These are phyloP conservation scores for Aspergillus oerlinghausenensis DNA, from an alignment of 2,329 filamentous ascomycete species.

Conservation along the genomic window DNA sequence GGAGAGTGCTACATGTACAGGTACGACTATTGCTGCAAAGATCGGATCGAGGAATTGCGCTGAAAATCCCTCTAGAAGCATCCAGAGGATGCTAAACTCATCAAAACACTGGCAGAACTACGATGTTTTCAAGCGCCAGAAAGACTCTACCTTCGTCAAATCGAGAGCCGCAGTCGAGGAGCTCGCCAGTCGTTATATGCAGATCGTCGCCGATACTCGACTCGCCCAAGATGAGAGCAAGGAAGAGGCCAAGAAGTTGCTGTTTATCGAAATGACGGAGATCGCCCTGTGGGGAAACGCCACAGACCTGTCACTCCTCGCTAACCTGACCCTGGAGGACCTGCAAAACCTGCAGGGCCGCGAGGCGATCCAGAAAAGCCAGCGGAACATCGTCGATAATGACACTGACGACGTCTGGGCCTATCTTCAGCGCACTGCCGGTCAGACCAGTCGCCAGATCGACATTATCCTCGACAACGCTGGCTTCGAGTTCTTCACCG, in stretches of 20 bases:
- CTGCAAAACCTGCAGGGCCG: constrained; percentile 17
- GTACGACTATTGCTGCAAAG: not conserved
- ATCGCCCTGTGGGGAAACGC: constrained; percentile 33
- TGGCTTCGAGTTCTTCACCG: constrained; percentile 18
- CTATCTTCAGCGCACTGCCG: no score
- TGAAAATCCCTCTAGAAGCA: not conserved
- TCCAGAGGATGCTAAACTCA: constrained; percentile 12
- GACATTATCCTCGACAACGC: constrained; percentile 20
- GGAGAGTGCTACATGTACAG: constrained; percentile 19
- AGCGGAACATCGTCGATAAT: constrained; percentile 10
- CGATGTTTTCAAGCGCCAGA: constrained; percentile 26
- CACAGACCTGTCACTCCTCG: constrained; percentile 28
- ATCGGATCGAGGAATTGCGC: no score
- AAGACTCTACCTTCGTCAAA: constrained; percentile 23
- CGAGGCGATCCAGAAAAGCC: constrained; percentile 10
- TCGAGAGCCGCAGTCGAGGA: constrained; percentile 23
- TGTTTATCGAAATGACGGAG: constrained; percentile 31
- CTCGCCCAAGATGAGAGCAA: not conserved
- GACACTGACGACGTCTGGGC: no score
- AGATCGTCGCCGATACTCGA: not conserved
- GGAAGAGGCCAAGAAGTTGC: constrained; percentile 21
- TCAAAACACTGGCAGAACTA: constrained; percentile 15
- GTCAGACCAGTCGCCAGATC: not conserved
- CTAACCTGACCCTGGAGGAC: constrained; percentile 24
- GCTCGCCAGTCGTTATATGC: constrained; percentile 20